Base-by-base conservation (phyloP, 164 flowering plant species). In the Nymphaea colorata region DNA sequence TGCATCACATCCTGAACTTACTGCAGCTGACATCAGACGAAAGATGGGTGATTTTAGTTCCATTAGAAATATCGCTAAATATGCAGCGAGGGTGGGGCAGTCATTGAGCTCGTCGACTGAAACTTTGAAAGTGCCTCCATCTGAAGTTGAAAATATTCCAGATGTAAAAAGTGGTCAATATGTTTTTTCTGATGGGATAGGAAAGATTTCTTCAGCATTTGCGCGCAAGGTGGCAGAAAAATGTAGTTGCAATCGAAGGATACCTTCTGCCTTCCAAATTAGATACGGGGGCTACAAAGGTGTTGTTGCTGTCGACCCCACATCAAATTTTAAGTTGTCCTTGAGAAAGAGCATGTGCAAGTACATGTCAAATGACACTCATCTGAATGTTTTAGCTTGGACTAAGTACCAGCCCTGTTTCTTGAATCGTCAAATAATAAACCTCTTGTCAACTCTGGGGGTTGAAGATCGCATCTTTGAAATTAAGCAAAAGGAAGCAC, bases 211-310 rank as follows among this genome's bases (percentile, higher is more conserved):
- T 36, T 79, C 77, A 59, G 80, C 77, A 1, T 86, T 94, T 78
- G 98, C 97, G 42, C 44, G 42, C 36, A 75, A 43, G 69, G 95
- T 94, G 64, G 95, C 98, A 3, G 47, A 0, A n/a, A 91, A 91
- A 74, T 91, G 93, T 73, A 86, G 78, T 17, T 55, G 77, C 36
- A 74, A 71, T 68, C 61, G 69, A 51, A 62, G 12, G 47, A 73
- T 73, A 44, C 97, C 98, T 17, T 93, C 97, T 65, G 91, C 94
- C 5, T 91, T 84, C 69, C 97, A 91, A 74, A 86, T 93, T 66
- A 78, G 98, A 61, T 91, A 84, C 74, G 89, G 88, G 62, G 98
- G 98, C 0, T 94, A 81, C 71, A 94, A 91, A 81, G 98, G 98
- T 44, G 95, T 94, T 64, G 93, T 93, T 44, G 96, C 97, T 42